Evolutionary conservation across 768 basidiomycete species (phyloP).

Genomic region (Leccinum subgranulosum): DNA sequence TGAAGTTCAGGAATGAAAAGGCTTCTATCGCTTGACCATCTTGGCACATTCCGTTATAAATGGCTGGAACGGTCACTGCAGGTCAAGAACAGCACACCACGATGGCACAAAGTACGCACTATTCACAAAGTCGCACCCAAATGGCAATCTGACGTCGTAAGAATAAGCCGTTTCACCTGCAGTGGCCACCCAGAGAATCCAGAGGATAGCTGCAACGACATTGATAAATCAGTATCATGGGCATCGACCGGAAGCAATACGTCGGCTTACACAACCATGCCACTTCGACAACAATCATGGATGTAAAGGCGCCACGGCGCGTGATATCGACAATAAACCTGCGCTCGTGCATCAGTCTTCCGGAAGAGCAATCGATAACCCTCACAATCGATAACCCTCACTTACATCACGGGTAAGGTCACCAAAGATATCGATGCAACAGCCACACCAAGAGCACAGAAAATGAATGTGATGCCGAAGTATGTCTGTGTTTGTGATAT

Average conservation of each 20-base stretch:
- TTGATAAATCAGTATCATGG: background rate
- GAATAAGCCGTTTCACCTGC: conserved; percentile 27
- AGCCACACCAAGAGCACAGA: conserved; percentile 29
- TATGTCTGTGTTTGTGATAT: conserved; percentile 18
- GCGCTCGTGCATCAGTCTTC: background rate
- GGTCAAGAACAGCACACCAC: background rate
- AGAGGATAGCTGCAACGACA: conserved; percentile 28
- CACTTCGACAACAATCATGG: conserved; percentile 38
- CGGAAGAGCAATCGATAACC: background rate
- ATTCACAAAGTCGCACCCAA: conserved; percentile 6
- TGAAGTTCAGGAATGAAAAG: conserved; percentile 37
- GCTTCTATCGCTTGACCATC: conserved; percentile 33
- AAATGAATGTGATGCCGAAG: conserved; percentile 14
- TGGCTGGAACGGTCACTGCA: conserved; percentile 4
- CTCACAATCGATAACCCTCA: background rate
- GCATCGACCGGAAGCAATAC: background rate
- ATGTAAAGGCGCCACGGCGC: conserved; percentile 37
- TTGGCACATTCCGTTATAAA: conserved; percentile 19
- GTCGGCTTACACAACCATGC: conserved; percentile 34
- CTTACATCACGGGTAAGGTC: conserved; percentile 30
- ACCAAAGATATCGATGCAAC: conserved; percentile 27
- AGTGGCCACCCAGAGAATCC: conserved; percentile 39
- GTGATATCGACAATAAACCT: conserved; percentile 36
- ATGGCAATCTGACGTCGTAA: conserved; percentile 1
- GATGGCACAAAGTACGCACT: conserved; percentile 2